phyloP scores from a whole-genome alignment of 352 stramenopile genomes.

The Thalassiosira allenii region DNA sequence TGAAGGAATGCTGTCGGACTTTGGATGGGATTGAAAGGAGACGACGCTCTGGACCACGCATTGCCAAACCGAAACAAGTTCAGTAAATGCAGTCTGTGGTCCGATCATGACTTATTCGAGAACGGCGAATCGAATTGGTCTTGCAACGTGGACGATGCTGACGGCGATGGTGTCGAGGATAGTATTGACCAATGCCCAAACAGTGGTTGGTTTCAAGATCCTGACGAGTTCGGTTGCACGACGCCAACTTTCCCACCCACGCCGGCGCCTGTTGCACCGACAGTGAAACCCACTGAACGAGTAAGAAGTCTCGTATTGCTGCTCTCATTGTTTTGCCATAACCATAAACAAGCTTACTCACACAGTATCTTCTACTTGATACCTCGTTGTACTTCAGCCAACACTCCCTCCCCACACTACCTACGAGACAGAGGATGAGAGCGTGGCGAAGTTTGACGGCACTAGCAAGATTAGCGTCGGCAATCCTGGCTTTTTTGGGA shows the following conservation, averaged over 20 bases:
- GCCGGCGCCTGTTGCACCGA: not conserved
- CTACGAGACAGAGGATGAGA: not conserved
- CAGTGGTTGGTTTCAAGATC: not conserved
- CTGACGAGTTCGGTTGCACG: not conserved
- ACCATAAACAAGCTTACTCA: too few species aligned
- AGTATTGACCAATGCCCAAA: not conserved
- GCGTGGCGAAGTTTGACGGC: not conserved
- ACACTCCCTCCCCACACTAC: not conserved
- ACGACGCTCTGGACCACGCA: slow-evolving; percentile 16
- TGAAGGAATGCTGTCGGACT: not conserved
- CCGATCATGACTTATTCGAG: slow-evolving; percentile 5
- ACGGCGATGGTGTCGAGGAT: not conserved
- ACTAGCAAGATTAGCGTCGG: not conserved
- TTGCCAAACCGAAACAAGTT: slow-evolving; percentile 30
- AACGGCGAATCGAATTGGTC: not conserved
- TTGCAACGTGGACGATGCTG: not conserved
- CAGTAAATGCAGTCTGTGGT: slow-evolving; percentile 5
- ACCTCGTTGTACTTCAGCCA: not conserved
- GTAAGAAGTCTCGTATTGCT: too few species aligned
- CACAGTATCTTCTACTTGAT: too few species aligned
- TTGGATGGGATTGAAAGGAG: slow-evolving; percentile 28
- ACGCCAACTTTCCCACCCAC: not conserved
- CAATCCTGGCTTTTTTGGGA: not conserved
- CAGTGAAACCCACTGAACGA: not conserved
- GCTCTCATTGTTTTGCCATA: too few species aligned